Conservation (phyloP, 768 basidiomycete genomes). For the Xerocomellus dryophilus region DNA sequence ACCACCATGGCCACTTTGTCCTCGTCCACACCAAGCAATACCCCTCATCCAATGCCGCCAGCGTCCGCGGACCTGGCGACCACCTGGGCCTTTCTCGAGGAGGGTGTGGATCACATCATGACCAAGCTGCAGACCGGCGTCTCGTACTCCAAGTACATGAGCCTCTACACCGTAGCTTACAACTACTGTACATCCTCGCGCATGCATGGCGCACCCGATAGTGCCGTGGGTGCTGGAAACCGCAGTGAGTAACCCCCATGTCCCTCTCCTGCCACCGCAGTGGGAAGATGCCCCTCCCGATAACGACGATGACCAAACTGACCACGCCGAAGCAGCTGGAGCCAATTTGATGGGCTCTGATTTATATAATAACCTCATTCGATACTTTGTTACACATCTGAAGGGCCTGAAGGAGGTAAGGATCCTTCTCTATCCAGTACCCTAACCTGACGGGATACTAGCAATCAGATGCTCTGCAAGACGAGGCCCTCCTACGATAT, state of each 20-base stretch:
- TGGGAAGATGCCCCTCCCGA: conserved; percentile 25
- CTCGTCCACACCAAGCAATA: conserved; percentile 28
- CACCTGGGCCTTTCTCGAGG: conserved; percentile 88
- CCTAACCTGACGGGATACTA: conserved; percentile 32
- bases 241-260: conserved; percentile 51
- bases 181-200: conserved; percentile 95
- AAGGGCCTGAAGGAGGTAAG: conserved; percentile 59
- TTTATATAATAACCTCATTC: conserved; percentile 91
- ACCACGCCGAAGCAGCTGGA: conserved; percentile 54
- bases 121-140: conserved; percentile 86
- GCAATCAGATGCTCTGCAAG: conserved; percentile 77
- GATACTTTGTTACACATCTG: conserved; percentile 85
- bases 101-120: conserved; percentile 89
- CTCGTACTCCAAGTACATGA: conserved; percentile 88
- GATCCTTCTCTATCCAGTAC: conserved; percentile 22
- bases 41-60: conserved; percentile 57
- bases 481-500: conserved; percentile 84
- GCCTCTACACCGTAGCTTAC: conserved; percentile 88
- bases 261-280: conserved; percentile 10
- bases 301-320: conserved; percentile 19
- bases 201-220: conserved; percentile 53
- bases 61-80: conserved; percentile 68
- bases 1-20: conserved; percentile 34
- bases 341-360: conserved; percentile 97
- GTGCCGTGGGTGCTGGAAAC: conserved; percentile 34